Evolutionary conservation across 2,329 filamentous ascomycete species (phyloP).

Genomic region (Chrysosporium queenslandicum): DNA sequence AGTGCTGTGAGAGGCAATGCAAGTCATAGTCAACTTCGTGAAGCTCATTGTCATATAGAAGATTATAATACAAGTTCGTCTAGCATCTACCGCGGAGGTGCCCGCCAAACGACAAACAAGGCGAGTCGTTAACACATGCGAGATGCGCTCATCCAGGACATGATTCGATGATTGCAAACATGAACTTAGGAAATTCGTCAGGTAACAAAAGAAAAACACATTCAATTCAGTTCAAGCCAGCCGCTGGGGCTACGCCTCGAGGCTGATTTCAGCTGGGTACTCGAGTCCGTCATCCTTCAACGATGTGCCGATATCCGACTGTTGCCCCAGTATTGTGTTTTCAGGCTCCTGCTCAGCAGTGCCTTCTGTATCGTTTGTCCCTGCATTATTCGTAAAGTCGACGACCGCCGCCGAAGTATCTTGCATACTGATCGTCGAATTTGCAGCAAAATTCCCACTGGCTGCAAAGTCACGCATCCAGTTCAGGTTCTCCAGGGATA

Average conservation of each 20-base stretch:
- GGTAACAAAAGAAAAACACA: neutral
- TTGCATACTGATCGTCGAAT: neutral
- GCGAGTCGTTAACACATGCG: neutral
- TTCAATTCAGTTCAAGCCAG: neutral
- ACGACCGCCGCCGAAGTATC: neutral
- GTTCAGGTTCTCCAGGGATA: constrained; percentile 17
- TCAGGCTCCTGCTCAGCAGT: neutral
- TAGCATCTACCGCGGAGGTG: no score
- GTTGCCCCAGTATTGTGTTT: neutral
- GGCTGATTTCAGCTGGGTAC: neutral
- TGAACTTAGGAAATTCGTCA: neutral
- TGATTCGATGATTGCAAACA: neutral
- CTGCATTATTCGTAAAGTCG: neutral
- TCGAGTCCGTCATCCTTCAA: neutral
- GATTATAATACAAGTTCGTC: constrained; percentile 1
- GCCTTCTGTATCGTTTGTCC: neutral
- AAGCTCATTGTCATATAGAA: neutral
- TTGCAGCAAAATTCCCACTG: neutral
- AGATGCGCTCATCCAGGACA: neutral
- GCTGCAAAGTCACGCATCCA: constrained; percentile 14
- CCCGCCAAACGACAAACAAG: neutral
- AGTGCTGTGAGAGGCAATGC: no score
- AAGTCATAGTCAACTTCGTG: neutral
- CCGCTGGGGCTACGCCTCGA: neutral
- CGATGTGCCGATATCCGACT: neutral